phyloP scores from a whole-genome alignment of 495 filamentous ascomycete species.

The Daldinia loculata region DNA sequence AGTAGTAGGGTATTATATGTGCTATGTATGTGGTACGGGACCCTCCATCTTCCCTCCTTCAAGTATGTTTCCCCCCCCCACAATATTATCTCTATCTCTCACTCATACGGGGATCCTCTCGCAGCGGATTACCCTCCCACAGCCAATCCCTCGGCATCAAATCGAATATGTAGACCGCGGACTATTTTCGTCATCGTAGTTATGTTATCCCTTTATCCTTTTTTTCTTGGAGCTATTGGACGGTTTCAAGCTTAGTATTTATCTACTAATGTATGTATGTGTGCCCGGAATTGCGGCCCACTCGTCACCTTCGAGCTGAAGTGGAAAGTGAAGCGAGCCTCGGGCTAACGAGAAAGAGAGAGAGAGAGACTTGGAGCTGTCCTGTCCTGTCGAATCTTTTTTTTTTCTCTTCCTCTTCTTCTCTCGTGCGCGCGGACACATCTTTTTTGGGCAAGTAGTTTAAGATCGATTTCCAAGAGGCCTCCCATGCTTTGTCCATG shows the following conservation, averaged over 20 bases:
- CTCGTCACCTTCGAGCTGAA: slow-evolving; percentile 21
- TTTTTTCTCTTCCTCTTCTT: background rate
- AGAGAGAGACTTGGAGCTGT: background rate
- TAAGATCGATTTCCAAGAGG: slow-evolving; percentile 31
- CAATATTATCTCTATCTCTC: slow-evolving; percentile 38
- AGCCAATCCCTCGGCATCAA: slow-evolving; percentile 1
- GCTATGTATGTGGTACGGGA: slow-evolving; percentile 30
- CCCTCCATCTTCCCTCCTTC: slow-evolving; percentile 33
- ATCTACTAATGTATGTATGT: slow-evolving; percentile 33
- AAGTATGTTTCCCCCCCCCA: slow-evolving; percentile 21
- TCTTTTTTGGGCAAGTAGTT: slow-evolving; percentile 38
- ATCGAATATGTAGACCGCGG: background rate
- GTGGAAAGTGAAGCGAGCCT: slow-evolving; percentile 29
- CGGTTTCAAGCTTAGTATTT: slow-evolving; percentile 6
- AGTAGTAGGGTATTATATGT: slow-evolving; percentile 15
- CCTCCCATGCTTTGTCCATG: slow-evolving; percentile 26
- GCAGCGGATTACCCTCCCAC: slow-evolving; percentile 21
- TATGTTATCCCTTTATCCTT: background rate
- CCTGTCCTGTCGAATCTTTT: background rate
- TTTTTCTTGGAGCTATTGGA: slow-evolving; percentile 15
- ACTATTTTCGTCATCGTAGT: background rate
- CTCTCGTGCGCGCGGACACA: slow-evolving; percentile 6
- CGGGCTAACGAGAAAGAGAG: background rate
- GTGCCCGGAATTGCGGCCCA: slow-evolving; percentile 43
- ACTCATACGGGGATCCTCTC: slow-evolving; percentile 25